These are phyloP conservation scores for Ampelocalamus luodianensis DNA, from an alignment of 176 grass and related monocot species.

Conservation along the genomic window DNA sequence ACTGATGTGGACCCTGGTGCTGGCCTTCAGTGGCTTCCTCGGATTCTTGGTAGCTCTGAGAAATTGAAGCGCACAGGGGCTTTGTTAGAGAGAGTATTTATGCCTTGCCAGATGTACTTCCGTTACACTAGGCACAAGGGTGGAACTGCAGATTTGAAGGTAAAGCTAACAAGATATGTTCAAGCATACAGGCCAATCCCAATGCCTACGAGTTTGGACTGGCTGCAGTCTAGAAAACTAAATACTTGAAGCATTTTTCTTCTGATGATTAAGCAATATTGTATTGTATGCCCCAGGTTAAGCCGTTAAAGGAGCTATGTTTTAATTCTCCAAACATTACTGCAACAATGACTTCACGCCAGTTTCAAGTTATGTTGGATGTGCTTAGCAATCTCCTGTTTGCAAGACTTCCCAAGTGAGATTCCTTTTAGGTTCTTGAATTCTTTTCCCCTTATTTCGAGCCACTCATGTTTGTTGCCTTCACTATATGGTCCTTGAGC, in stretches of 20 bases:
- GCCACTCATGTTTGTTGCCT: conserved; percentile 24
- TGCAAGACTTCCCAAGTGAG: conserved; percentile 90
- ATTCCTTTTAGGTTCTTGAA: conserved; percentile 39
- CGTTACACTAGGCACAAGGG: conserved; percentile 94
- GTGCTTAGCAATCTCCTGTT: conserved; percentile 96
- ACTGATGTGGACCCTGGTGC: conserved; percentile 99
- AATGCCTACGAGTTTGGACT: conserved; percentile 4
- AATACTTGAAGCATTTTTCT: conserved; percentile 38
- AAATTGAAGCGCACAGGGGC: conserved; percentile 91
- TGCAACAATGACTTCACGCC: conserved; percentile 96
- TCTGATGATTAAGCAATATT: conserved; percentile 35
- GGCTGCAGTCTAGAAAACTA: conserved; percentile 34
- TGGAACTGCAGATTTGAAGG: conserved; percentile 93
- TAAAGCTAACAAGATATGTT: conserved; percentile 44
- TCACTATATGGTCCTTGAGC: conserved; percentile 10
- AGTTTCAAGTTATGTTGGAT: conserved; percentile 99
- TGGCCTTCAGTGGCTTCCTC: conserved; percentile 94
- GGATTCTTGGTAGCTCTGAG: conserved; percentile 78
- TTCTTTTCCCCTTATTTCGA: neutral
- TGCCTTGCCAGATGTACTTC: conserved; percentile 99
- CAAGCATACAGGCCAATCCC: conserved; percentile 3
- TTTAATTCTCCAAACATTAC: conserved; percentile 98
- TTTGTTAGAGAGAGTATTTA: conserved; percentile 97
- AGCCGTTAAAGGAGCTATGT: conserved; percentile 85
- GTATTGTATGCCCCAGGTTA: conserved; percentile 64